Base-by-base conservation (phyloP, 768 basidiomycete genomes). In the Pleurotus ostreatus region DNA sequence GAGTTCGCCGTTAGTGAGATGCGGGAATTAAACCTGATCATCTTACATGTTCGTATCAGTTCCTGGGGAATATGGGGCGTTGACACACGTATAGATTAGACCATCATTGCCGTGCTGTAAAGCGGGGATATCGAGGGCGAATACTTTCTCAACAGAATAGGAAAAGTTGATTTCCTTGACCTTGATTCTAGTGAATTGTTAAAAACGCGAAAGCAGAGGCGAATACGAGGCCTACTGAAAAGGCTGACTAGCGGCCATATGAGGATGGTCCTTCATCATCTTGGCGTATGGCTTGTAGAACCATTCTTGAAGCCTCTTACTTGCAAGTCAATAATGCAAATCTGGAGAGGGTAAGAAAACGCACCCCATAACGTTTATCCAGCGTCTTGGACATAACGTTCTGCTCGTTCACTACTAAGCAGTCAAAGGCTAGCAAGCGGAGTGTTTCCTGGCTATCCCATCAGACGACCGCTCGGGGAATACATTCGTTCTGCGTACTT, bases 61-160 rank as follows among this genome's bases (percentile, higher is more conserved):
- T 2, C 81, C 80, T 22, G 91, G 93, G 1, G 84, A 76, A 63
- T 99, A 99, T 0, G 84, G 83, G 5, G 93, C 83, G 66, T 81
- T 88, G 8, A 89, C 92, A 63, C 91, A 89, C 1, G 97, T 98
- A 68, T 98, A 99, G 63, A 99, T 96, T 56, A 99, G 83, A 0
- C 97, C 97, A 63, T 99, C 97, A 59, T 89, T 95, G 3, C 85
- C 94, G 65, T 99, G 97, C 61, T 93, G 87, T 5, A 98, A 74
- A 12, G 76, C 77, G 4, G 94, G 92, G 46, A 99, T 88, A 59
- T 94, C 89, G 49, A 87, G 76, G 26, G 78, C 76, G 65, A 98
- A 89, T 12, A 98, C 93, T 56, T 89, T 84, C 54, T 92, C 88
- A 52, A 94, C 84, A 55, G 85, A 83, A 64, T 99, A 98, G 7